Base-by-base conservation (phyloP, 176 grass and related monocot species). In the Neostapfia colusana region DNA sequence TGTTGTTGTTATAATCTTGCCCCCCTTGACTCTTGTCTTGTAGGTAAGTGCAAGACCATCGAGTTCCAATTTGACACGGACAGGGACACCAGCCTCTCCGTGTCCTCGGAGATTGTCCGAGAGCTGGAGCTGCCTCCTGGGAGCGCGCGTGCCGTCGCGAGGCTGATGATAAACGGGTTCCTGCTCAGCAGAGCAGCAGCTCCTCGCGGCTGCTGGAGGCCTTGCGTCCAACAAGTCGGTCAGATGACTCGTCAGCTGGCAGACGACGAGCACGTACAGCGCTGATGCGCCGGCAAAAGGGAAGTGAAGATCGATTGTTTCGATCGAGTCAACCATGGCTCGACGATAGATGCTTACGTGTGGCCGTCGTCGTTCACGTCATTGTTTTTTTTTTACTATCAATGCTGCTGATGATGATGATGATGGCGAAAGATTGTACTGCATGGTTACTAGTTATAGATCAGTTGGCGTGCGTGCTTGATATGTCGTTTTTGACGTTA, bases 21-120 rank as follows among this genome's bases (percentile, higher is more conserved):
- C 11, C 21, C n/a, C n/a, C n/a, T n/a, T n/a, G n/a, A n/a, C n/a
- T n/a, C 12, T 0, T 51, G 38, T 40, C 6, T n/a, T 77, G 2
- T 12, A 78, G 61, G 61, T 53, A 78, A 65, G 63, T 66, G 34
- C 7, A 51, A 78, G 61, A 51, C 38, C 44, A 66, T 53, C 10
- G 60, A 39, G 34, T 78, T 78, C 1, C 34, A 34, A 49, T 78
- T 78, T 66, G 75, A 78, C n/a, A 13, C 66, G 13, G 61, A 78
- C 20, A 65, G 65, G 15, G 75, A 66, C 21, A 78, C 61, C 2
- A 78, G 75, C 25, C 45, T 65, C 65, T 78, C 45, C 0, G 61
- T 78, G n/a, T 63, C 75, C 39, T 18, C 31, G 11, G 75, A 78
- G 75, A 78, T 78, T 61, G 48, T 78, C 21, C 43, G 66, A 12